Evolutionary conservation across 331 rosid species (phyloP).

Genomic region (Dryas integrifolia): DNA sequence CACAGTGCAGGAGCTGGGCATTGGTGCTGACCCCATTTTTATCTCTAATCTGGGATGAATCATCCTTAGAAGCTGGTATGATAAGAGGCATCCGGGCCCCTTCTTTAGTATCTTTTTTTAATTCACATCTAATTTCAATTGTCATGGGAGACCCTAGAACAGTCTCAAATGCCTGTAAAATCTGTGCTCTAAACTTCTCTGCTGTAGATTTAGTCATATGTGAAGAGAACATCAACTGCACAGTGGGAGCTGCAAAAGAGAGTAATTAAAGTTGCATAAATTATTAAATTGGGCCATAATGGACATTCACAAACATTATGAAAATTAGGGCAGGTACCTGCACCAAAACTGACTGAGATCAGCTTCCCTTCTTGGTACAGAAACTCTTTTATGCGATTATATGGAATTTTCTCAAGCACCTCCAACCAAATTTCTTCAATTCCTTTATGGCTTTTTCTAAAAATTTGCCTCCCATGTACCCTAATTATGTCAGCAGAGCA

Average conservation of each 20-base stretch:
- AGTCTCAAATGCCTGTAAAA: slow-evolving; percentile 76
- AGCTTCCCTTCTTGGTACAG: slow-evolving; percentile 81
- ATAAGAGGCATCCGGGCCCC: slow-evolving; percentile 45
- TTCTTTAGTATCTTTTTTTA: slow-evolving; percentile 47
- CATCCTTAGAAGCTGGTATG: slow-evolving; percentile 47
- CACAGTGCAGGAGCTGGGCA: slow-evolving; percentile 37
- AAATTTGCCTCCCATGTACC: slow-evolving; percentile 45
- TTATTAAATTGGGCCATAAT: neutral
- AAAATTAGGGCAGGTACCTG: slow-evolving; percentile 49
- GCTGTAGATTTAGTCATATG: slow-evolving; percentile 76
- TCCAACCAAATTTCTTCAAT: slow-evolving; percentile 89
- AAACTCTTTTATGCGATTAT: slow-evolving; percentile 66
- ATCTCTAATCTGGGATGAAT: slow-evolving; percentile 54
- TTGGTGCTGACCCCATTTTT: slow-evolving; percentile 37
- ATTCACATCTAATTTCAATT: slow-evolving; percentile 77
- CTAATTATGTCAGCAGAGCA: slow-evolving; percentile 37
- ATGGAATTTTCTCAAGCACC: slow-evolving; percentile 73
- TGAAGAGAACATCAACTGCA: slow-evolving; percentile 72
- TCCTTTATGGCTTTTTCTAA: slow-evolving; percentile 43
- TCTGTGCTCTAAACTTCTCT: slow-evolving; percentile 69
- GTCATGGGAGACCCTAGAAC: slow-evolving; percentile 77
- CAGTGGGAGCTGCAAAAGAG: slow-evolving; percentile 82
- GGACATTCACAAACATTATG: neutral
- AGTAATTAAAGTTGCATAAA: slow-evolving; percentile 4
- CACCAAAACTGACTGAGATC: slow-evolving; percentile 75